phyloP scores from a whole-genome alignment of 148 eudicot genomes.

The Polygonum maritimum region DNA sequence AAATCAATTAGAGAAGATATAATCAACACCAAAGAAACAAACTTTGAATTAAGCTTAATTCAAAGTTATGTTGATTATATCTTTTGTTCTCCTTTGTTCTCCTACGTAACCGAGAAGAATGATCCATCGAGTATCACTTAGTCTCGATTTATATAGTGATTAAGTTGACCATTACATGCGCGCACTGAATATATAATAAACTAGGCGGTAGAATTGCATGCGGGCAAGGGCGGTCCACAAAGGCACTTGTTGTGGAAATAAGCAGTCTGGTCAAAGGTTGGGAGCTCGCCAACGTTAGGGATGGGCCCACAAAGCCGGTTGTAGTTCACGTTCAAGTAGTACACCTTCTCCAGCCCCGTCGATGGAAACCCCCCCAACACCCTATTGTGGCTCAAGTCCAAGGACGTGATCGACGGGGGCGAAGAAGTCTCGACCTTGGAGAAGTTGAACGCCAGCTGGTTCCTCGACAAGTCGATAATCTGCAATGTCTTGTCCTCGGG shows the following conservation, averaged over 20 bases:
- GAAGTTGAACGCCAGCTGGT: slow-evolving; percentile 34
- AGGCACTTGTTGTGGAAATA: slow-evolving; percentile 46
- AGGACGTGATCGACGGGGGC: slow-evolving; percentile 9
- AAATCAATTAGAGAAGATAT: too few species aligned
- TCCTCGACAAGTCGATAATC: slow-evolving; percentile 22
- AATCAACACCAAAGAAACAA: too few species aligned
- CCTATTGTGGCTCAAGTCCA: slow-evolving; percentile 49
- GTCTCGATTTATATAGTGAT: too few species aligned
- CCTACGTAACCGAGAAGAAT: too few species aligned
- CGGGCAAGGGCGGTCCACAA: slow-evolving; percentile 48
- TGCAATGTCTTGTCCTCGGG: slow-evolving; percentile 17
- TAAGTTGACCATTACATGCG: too few species aligned
- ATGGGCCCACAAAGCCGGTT: slow-evolving; percentile 47
- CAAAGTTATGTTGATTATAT: too few species aligned
- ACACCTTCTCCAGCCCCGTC: slow-evolving; percentile 15
- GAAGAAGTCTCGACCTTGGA: slow-evolving; percentile 17
- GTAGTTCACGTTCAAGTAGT: slow-evolving; percentile 37
- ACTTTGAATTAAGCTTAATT: too few species aligned
- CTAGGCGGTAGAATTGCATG: slow-evolving; percentile 6
- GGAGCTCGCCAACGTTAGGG: slow-evolving; percentile 35
- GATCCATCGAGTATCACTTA: too few species aligned
- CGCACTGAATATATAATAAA: background rate
- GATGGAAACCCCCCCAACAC: slow-evolving; percentile 36
- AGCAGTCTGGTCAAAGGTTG: slow-evolving; percentile 17
- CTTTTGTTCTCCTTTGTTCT: too few species aligned